Conservation (phyloP, 2,329 filamentous ascomycete species). For the Phyllosticta capitalensis region DNA sequence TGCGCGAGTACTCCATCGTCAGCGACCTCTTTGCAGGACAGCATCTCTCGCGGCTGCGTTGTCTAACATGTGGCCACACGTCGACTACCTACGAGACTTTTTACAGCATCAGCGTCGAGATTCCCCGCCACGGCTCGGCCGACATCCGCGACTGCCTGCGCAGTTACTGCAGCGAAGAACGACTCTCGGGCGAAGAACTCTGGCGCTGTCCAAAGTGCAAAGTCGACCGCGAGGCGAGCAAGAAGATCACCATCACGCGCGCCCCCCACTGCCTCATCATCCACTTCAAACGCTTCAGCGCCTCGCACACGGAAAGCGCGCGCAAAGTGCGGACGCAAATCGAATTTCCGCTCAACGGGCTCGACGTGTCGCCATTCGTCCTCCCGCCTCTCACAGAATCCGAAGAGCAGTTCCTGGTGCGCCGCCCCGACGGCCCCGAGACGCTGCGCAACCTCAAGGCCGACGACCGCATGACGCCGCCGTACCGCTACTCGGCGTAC, state of each 20-base stretch:
- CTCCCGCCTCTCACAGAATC: slow-evolving; percentile 37
- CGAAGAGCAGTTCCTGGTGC: slow-evolving; percentile 28
- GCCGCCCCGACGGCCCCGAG: slow-evolving; percentile 15
- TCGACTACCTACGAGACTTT: slow-evolving; percentile 62
- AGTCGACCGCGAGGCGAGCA: slow-evolving; percentile 54
- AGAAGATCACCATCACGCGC: slow-evolving; percentile 64
- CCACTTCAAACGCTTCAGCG: slow-evolving; percentile 62
- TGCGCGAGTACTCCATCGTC: slow-evolving; percentile 64
- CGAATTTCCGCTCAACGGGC: slow-evolving; percentile 64
- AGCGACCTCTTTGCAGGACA: slow-evolving; percentile 71
- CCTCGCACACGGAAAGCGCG: slow-evolving; percentile 45
- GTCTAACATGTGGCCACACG: slow-evolving; percentile 51
- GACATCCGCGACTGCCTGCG: slow-evolving; percentile 60
- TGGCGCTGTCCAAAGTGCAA: slow-evolving; percentile 71
- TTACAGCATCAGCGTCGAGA: slow-evolving; percentile 62
- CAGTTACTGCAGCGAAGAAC: slow-evolving; percentile 60
- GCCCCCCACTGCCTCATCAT: slow-evolving; percentile 72
- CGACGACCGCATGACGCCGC: slow-evolving; percentile 38
- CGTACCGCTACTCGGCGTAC: slow-evolving; percentile 76
- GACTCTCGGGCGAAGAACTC: slow-evolving; percentile 55
- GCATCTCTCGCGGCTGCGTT: slow-evolving; percentile 52
- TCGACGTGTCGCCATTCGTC: slow-evolving; percentile 54
- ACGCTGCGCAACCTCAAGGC: slow-evolving; percentile 26
- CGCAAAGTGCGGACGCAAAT: slow-evolving; percentile 64
- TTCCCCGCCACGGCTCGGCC: slow-evolving; percentile 50